Evolutionary conservation across 1,139 yeast species (phyloP), one percentile per base, ranked within the genome.

Genomic region (Candida sp.): DNA sequence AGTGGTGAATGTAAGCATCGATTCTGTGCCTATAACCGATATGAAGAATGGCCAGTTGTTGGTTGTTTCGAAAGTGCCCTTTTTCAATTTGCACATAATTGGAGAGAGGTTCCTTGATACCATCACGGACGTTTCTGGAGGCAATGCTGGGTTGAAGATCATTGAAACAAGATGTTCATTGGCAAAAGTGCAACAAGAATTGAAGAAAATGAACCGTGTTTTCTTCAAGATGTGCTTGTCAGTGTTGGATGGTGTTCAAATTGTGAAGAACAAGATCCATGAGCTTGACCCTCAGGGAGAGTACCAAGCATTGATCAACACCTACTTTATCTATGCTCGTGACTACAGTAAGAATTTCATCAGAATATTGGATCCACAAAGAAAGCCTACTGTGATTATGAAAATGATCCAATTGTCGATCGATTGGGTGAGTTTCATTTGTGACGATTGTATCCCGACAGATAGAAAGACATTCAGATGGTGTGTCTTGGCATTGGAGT

Each of bases 401-500:
- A 83, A 85, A 58, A 79, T 94, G 65, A 85, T 93, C 35, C 85
- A 85, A 53, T 70, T 92, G 54, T 84, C 96, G 43, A 85, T 92
- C 49, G 96, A 89, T 52, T 94, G 99, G 99, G 88, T 94, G 7
- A 83, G 92, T 53, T 93, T 91, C 63, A 85, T 94, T 37, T 90
- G 96, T 59, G 98, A 94, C 67, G 98, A 93, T 62, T 94, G 99
- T 72, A 86, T 86, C 22, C 97, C 98, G 0, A 88, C 96, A 0
- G 98, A 93, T 61, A 80, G 89, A 51, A 89, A 86, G 62, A 94
- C 98, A 0, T 94, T 94, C 66, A 78, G 96, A 61, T 94, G 98
- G 97, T 91, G 98, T 70, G 98, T 94, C 25, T 80, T 90, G 12
- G 98, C 99, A 0, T 77, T 94, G 58, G 99, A 94, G 66, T 94